Conservation (phyloP, 1,284 basidiomycete genomes). For the Mycosarcoma mackinlayi region DNA sequence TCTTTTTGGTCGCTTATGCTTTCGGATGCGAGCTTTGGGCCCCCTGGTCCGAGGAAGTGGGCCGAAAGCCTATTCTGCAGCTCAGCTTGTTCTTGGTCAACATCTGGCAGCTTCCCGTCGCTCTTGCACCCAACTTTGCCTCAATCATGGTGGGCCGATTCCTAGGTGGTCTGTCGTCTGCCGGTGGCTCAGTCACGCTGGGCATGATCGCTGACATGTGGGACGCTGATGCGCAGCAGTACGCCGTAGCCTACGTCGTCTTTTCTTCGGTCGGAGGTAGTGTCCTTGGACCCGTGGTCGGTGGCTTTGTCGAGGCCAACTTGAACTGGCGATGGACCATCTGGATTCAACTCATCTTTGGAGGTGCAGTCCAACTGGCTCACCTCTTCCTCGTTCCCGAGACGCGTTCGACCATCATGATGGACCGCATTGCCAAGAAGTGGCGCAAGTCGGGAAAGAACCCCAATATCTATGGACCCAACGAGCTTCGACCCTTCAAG, state of each 20-base stretch:
- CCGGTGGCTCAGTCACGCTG: constrained; percentile 70
- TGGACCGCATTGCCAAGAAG: constrained; percentile 69
- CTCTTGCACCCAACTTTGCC: constrained; percentile 62
- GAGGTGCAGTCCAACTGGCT: constrained; percentile 67
- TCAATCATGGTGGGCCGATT: constrained; percentile 68
- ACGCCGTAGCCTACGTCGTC: constrained; percentile 65
- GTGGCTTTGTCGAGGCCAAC: constrained; percentile 51
- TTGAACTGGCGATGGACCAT: constrained; percentile 67
- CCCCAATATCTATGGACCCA: constrained; percentile 65
- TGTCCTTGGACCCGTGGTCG: constrained; percentile 66
- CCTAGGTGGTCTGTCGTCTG: constrained; percentile 67
- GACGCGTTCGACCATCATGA: constrained; percentile 68
- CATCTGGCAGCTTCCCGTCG: constrained; percentile 54
- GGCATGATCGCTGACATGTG: constrained; percentile 68
- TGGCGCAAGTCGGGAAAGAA: constrained; percentile 59
- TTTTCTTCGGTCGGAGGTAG: constrained; percentile 68
- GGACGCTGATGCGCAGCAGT: constrained; percentile 65
- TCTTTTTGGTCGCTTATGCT: constrained; percentile 70
- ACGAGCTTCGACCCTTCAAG: constrained; percentile 65
- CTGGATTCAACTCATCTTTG: constrained; percentile 69
- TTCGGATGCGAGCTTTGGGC: constrained; percentile 68
- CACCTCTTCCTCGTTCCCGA: constrained; percentile 70
- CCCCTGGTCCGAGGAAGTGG: constrained; percentile 67
- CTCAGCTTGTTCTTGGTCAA: constrained; percentile 68
- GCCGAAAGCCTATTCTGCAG: constrained; percentile 66